These are phyloP conservation scores for Samsoniella hepiali DNA, from an alignment of 2,329 filamentous ascomycete genomes.

Conservation along the genomic window DNA sequence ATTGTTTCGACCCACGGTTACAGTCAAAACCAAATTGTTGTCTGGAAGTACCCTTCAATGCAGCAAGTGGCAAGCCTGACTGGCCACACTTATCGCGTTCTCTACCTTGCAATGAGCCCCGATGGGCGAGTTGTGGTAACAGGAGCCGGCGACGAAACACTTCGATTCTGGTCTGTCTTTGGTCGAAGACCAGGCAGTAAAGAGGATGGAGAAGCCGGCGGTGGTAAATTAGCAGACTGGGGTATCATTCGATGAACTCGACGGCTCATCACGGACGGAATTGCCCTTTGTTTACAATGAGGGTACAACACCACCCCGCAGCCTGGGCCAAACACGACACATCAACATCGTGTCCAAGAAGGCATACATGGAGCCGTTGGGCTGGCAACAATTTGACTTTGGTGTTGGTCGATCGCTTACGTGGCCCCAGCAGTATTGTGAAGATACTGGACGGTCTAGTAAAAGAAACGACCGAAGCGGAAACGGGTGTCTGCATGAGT, in stretches of 20 bases:
- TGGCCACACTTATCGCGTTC: conserved; percentile 91
- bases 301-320: background rate
- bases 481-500: background rate
- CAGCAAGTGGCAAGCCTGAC: conserved; percentile 93
- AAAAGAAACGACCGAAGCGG: background rate
- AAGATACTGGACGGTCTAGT: background rate
- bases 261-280: background rate
- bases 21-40: conserved; percentile 96
- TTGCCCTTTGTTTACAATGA: background rate
- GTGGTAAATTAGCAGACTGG: conserved; percentile 70
- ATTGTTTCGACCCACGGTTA: conserved; percentile 97
- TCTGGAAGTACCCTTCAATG: conserved; percentile 99
- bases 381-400: background rate
- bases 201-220: conserved; percentile 61
- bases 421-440: background rate
- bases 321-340: background rate
- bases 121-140: conserved; percentile 93
- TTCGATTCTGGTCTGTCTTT: conserved; percentile 97
- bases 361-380: background rate
- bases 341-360: background rate
- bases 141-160: conserved; percentile 90
- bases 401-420: background rate
- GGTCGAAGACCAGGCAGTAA: conserved; percentile 72
- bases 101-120: conserved; percentile 96
- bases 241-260: conserved; percentile 68